Conservation (phyloP, 2,329 filamentous ascomycete species). For the Pyricularia grisea region DNA sequence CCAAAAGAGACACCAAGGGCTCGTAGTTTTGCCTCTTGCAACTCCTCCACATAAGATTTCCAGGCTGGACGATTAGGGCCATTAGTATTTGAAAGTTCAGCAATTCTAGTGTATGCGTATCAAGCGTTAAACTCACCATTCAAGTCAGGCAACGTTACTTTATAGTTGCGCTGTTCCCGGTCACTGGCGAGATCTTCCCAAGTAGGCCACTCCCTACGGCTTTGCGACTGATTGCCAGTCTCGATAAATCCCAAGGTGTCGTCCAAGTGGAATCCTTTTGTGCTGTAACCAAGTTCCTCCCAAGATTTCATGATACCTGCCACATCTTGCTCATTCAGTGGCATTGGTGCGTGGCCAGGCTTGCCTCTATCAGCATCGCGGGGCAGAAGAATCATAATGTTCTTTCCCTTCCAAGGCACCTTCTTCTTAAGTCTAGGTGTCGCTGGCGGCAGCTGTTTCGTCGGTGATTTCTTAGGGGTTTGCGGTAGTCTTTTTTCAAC, state of each 20-base stretch:
- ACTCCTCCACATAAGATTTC: slow-evolving; percentile 70
- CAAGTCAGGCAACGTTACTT: slow-evolving; percentile 61
- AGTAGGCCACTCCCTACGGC: slow-evolving; percentile 58
- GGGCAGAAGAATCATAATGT: slow-evolving; percentile 61
- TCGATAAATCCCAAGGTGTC: slow-evolving; percentile 29
- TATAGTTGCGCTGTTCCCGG: slow-evolving; percentile 40
- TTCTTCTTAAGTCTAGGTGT: slow-evolving; percentile 60
- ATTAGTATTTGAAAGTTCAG: neutral
- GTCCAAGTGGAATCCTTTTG: slow-evolving; percentile 57
- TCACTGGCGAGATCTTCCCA: slow-evolving; percentile 48
- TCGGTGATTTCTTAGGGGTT: slow-evolving; percentile 18
- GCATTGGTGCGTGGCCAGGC: slow-evolving; percentile 40
- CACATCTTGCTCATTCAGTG: slow-evolving; percentile 46
- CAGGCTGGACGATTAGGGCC: slow-evolving; percentile 29
- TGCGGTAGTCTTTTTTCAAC: slow-evolving; percentile 8
- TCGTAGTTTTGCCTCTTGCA: slow-evolving; percentile 86
- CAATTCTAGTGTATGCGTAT: neutral
- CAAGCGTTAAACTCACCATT: slow-evolving; percentile 34
- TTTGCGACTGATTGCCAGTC: slow-evolving; percentile 45
- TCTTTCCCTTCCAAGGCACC: slow-evolving; percentile 66
- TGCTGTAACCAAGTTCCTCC: slow-evolving; percentile 60
- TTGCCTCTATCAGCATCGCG: slow-evolving; percentile 57
- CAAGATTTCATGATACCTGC: slow-evolving; percentile 55
- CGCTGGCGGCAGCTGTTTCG: slow-evolving; percentile 27
- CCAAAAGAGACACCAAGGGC: slow-evolving; percentile 80